Conservation (phyloP, 148 eudicot species). For the Persicaria tinctoria region DNA sequence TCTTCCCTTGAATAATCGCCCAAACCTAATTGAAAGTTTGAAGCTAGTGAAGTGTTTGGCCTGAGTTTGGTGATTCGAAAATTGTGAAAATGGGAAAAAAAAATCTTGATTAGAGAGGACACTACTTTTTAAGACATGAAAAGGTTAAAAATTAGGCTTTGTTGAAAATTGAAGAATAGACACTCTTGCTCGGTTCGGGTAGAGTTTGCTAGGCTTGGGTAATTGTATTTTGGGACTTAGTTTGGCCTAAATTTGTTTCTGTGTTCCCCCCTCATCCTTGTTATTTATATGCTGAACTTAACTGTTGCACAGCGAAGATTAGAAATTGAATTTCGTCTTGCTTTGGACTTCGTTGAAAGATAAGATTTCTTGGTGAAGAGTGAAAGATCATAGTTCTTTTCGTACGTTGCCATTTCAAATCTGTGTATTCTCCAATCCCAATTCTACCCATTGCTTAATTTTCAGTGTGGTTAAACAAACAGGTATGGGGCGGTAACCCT, state of each 20-base stretch:
- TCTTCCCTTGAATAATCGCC: not conserved
- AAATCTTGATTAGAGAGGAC: no score
- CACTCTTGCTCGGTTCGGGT: no score
- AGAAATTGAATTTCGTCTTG: not conserved
- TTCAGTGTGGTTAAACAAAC: slow-evolving; percentile 8
- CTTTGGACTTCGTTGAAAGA: not conserved
- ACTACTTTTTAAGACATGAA: no score
- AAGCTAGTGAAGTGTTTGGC: not conserved
- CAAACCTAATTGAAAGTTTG: not conserved
- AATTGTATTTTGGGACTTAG: no score
- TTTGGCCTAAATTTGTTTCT: no score
- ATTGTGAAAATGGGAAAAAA: no score
- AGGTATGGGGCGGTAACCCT: slow-evolving; percentile 70
- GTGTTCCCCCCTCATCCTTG: no score
- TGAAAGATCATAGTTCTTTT: not conserved
- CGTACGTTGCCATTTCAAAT: not conserved
- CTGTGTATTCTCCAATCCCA: not conserved
- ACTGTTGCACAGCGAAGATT: no score
- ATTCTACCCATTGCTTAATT: not conserved
- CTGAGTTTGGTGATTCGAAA: not conserved
- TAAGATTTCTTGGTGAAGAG: not conserved
- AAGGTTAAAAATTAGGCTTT: no score
- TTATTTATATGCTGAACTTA: no score
- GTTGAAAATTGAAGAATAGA: no score
- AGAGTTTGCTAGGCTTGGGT: no score